These are phyloP conservation scores for Chlamydomonas sp. DNA, from an alignment of 139 green algal species.

Conservation along the genomic window DNA sequence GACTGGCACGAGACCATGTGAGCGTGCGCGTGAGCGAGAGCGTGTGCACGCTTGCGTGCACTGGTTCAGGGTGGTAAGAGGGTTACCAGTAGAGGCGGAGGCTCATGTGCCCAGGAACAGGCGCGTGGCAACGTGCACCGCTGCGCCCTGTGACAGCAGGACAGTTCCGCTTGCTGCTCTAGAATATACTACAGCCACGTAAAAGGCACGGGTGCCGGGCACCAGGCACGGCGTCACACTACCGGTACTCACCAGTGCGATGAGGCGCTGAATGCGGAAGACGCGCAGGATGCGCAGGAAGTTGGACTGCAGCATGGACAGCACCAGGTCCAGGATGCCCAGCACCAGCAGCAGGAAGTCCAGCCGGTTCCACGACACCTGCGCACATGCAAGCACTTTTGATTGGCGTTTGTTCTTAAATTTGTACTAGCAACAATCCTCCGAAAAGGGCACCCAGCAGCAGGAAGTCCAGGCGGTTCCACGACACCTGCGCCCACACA, in stretches of 20 bases:
- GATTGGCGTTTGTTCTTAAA: too few species aligned
- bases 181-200: neutral
- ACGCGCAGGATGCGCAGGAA: slow-evolving; percentile 63
- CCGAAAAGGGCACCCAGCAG: slow-evolving; percentile 41
- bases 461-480: slow-evolving; percentile 85
- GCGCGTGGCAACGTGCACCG: neutral
- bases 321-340: slow-evolving; percentile 56
- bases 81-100: too few species aligned
- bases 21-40: neutral
- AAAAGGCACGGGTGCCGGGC: too few species aligned
- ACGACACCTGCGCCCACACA: slow-evolving; percentile 48
- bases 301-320: slow-evolving; percentile 45
- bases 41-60: neutral
- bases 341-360: slow-evolving; percentile 72
- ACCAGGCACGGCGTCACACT: slow-evolving; percentile 39
- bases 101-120: too few species aligned
- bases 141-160: neutral
- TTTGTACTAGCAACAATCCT: too few species aligned
- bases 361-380: slow-evolving; percentile 70
- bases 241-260: slow-evolving; percentile 63
- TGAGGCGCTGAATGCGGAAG: slow-evolving; percentile 63
- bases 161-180: neutral
- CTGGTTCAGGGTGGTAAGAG: neutral
- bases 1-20: neutral
- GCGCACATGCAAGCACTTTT: too few species aligned